Evolutionary conservation across 352 stramenopile genomes (phyloP), one percentile per base, ranked within the genome.

Genomic region (Pythium brassicae): DNA sequence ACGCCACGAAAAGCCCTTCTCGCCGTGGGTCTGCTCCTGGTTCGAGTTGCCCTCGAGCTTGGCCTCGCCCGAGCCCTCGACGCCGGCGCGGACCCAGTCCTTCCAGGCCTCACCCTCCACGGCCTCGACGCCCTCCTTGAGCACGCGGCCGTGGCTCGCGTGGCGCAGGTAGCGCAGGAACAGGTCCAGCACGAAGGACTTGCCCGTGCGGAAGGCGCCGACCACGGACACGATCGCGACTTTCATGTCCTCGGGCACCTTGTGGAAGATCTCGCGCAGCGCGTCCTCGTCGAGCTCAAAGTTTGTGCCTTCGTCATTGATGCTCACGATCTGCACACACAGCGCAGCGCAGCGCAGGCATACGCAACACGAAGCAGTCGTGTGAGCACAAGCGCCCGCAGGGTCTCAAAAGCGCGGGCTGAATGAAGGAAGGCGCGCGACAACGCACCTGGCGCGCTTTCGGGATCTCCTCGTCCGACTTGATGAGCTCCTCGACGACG

Each of bases 161-260:
- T 86, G 78, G 57, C 95, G 86, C 54, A 99, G 66, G 69, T 98
- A 99, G 17, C 95, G 81, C 44, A 99, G 69, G 61, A 99, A 99
- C 65, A 98, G 91, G 64, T 96, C 97, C 39, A 99, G 72, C 34
- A 99, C 80, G 72, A 99, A 99, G 27, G 83, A 98, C 66, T 99
- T 99, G 52, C 97, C 97, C 27, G 97, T 99, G 50, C 97, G 90
- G 77, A 99, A 99, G 8, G 96, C 96, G 43, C 97, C 97, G 1
- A 99, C 97, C 12, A 99, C 96, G 39, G 89, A 98, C 37, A 99
- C 87, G 35, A 99, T 97, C 22, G 94, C 78, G 11, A 99, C 96
- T 72, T 99, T 98, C 86, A 97, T 98, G 55, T 94, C 88, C 45
- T 86, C 77, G 12, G 90, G 95, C 27, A 81, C 76, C 54, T 83